phyloP scores from a whole-genome alignment of 768 basidiomycete species.

The Hygrophoropsis aurantiaca region DNA sequence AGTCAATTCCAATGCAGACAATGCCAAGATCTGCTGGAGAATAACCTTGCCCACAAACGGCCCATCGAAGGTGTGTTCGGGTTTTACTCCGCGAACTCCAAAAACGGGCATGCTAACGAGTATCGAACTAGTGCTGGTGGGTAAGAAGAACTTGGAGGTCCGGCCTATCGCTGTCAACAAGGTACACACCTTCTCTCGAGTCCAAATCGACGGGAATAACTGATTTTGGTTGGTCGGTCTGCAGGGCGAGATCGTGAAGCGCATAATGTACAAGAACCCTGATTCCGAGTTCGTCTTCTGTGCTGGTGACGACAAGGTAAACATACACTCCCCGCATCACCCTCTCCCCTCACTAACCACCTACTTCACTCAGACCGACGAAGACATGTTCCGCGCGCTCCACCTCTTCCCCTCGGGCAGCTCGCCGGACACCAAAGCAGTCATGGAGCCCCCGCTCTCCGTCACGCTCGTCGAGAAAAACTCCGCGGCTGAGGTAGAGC shows the following conservation, averaged over 20 bases:
- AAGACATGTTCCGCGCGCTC: conserved; percentile 98
- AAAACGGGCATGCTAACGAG: not conserved
- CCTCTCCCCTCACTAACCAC: not conserved
- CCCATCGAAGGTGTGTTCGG: conserved; percentile 80
- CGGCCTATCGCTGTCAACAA: conserved; percentile 96
- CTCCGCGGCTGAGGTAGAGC: conserved; percentile 46
- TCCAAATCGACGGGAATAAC: not conserved
- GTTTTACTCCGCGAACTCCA: not conserved
- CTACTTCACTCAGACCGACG: conserved; percentile 69
- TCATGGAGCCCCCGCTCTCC: conserved; percentile 59
- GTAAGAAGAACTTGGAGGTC: conserved; percentile 98
- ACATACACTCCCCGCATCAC: conserved; percentile 1
- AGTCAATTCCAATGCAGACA: conserved; percentile 94
- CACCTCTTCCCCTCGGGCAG: conserved; percentile 50
- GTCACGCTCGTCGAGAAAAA: conserved; percentile 35
- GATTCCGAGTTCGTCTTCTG: conserved; percentile 97
- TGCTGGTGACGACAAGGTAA: conserved; percentile 97
- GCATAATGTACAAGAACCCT: conserved; percentile 88
- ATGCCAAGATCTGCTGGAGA: conserved; percentile 94
- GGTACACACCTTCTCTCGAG: conserved; percentile 30
- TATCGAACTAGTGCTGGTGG: conserved; percentile 78
- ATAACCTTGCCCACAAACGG: conserved; percentile 87
- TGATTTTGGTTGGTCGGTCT: not conserved
- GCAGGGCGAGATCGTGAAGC: conserved; percentile 93
- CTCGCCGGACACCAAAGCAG: conserved; percentile 32